Percentiles rank a stretch among this genome's conserved stretches.
Evolutionary conservation across 805 yeast species (phyloP).

Genomic region (Blastobotrys terrestris): DNA sequence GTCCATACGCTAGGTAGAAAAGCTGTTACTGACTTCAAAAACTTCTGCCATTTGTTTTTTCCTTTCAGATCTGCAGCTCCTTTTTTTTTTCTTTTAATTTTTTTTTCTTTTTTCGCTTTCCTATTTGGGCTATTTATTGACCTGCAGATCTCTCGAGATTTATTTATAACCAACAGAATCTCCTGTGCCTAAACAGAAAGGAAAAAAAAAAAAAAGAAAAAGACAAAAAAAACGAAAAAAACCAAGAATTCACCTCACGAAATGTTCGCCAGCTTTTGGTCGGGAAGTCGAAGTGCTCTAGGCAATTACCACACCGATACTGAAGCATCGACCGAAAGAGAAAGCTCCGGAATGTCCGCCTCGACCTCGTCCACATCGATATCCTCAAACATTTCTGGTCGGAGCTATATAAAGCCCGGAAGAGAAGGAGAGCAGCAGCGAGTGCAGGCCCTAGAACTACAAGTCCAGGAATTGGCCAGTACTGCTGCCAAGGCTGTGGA

Average conservation of each 20-base stretch:
- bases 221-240: background rate
- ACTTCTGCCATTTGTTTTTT: too few relatives aligned
- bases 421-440: conserved; percentile 21
- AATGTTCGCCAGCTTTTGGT: background rate
- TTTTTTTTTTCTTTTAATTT: background rate
- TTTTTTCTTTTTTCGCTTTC: background rate
- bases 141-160: background rate
- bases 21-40: background rate
- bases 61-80: background rate
- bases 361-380: background rate
- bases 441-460: conserved; percentile 21
- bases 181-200: background rate
- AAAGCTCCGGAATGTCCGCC: background rate
- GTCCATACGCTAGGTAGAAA: too few relatives aligned
- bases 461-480: conserved; percentile 19
- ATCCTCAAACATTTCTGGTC: background rate
- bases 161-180: background rate
- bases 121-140: background rate
- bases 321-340: background rate
- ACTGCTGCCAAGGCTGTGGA: conserved; percentile 23
- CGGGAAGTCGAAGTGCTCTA: background rate
- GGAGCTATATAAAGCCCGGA: conserved; percentile 14
- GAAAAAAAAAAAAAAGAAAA: background rate
- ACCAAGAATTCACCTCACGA: background rate
- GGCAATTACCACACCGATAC: background rate